Evolutionary conservation across 2,329 filamentous ascomycete species (phyloP).

Genomic region (Cordyceps cicadae): DNA sequence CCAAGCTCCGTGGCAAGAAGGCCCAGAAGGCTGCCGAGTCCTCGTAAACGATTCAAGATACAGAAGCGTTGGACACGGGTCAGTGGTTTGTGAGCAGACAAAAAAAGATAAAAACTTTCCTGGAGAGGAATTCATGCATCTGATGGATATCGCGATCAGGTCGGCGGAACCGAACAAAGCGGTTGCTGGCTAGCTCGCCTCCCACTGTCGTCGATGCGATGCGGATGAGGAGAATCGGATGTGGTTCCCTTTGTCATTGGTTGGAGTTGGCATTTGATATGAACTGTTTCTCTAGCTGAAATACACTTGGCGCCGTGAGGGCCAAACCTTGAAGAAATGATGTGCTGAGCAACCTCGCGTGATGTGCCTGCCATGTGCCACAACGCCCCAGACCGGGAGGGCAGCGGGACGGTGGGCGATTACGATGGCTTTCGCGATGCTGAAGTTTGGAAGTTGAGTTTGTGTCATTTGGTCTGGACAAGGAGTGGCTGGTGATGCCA

Average conservation of each 20-base stretch:
- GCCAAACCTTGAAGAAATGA: conserved; percentile 3
- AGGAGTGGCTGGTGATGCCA: too few relatives aligned
- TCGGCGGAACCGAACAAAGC: background rate
- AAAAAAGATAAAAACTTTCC: background rate
- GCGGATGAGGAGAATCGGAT: conserved; percentile 8
- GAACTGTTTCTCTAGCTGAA: conserved; percentile 10
- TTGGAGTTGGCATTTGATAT: conserved; percentile 17
- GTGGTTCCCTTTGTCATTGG: conserved; percentile 14
- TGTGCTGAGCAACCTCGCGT: background rate
- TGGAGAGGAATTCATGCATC: conserved; percentile 1
- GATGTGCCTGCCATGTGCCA: background rate
- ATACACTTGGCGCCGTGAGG: conserved; percentile 1
- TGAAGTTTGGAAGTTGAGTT: background rate
- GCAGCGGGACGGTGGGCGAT: background rate
- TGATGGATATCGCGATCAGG: background rate
- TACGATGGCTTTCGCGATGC: background rate
- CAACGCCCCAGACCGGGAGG: background rate
- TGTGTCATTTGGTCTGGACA: too few relatives aligned
- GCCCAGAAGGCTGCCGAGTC: conserved; percentile 59
- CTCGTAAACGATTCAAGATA: conserved; percentile 8
- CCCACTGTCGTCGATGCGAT: conserved; percentile 2
- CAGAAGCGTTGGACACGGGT: background rate
- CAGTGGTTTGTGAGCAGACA: background rate
- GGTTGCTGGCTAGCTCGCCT: background rate
- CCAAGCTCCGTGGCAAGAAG: conserved; percentile 72